These are phyloP conservation scores for Plasmodium knowlesi DNA, from an alignment of 169 alveolate genomes.

Conservation along the genomic window DNA sequence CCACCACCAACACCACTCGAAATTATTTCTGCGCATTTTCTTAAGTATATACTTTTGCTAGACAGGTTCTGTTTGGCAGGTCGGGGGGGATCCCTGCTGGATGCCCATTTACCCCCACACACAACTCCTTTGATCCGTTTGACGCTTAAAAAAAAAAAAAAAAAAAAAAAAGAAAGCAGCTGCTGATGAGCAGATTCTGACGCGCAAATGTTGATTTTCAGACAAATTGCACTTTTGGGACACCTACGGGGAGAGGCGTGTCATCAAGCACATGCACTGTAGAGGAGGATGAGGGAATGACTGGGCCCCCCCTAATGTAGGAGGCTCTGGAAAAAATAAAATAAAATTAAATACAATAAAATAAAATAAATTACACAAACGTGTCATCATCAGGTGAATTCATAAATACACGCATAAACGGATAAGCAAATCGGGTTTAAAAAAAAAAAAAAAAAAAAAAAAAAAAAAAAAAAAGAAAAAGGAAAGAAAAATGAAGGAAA, in stretches of 20 bases:
- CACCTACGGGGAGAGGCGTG: background rate
- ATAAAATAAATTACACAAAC: background rate
- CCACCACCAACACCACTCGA: too few species aligned
- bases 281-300: background rate
- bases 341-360: background rate
- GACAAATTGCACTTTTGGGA: background rate
- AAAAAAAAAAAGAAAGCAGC: background rate
- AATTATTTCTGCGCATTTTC: too few species aligned
- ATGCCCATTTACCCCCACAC: background rate
- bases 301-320: background rate
- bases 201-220: background rate
- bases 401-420: background rate
- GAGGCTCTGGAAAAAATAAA: background rate
- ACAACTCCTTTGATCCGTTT: background rate
- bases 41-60: too few species aligned
- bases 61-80: background rate
- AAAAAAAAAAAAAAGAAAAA: background rate
- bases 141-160: background rate
- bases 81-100: background rate
- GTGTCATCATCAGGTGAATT: background rate
- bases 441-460: background rate
- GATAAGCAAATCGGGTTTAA: background rate
- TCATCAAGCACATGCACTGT: background rate
- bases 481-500: background rate
- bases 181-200: background rate